Conservation (phyloP, 2,329 filamentous ascomycete genomes). For the Arachnomyces sp. region DNA sequence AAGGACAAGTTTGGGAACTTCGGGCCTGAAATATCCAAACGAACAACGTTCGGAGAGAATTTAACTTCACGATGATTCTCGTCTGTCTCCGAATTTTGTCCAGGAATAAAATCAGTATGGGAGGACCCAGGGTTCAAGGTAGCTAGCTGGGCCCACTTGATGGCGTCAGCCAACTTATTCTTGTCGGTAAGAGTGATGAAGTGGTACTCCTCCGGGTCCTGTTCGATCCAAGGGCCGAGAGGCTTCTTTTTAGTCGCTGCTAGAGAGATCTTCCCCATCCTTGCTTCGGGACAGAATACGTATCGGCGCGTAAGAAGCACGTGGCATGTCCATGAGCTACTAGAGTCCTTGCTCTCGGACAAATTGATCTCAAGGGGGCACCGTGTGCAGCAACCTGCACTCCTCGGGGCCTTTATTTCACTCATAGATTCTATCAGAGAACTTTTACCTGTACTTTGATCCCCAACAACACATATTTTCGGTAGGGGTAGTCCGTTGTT, state of each 20-base stretch:
- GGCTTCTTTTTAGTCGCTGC: slow-evolving; percentile 44
- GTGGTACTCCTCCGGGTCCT: slow-evolving; percentile 37
- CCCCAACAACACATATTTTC: slow-evolving; percentile 73
- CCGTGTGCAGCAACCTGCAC: slow-evolving; percentile 65
- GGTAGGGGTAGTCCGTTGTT: slow-evolving; percentile 60
- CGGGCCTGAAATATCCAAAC: slow-evolving; percentile 65
- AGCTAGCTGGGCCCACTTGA: slow-evolving; percentile 69
- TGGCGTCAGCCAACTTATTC: slow-evolving; percentile 54
- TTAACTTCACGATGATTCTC: slow-evolving; percentile 42
- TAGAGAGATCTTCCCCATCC: slow-evolving; percentile 27
- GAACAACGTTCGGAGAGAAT: slow-evolving; percentile 75
- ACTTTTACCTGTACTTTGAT: slow-evolving; percentile 78
- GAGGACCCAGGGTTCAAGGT: slow-evolving; percentile 59
- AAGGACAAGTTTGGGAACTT: slow-evolving; percentile 67
- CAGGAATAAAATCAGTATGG: slow-evolving; percentile 48
- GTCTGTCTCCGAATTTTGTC: slow-evolving; percentile 31
- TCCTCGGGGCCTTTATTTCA: slow-evolving; percentile 63
- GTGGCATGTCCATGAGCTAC: slow-evolving; percentile 53
- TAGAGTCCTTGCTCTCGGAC: slow-evolving; percentile 41
- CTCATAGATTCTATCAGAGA: slow-evolving; percentile 54
- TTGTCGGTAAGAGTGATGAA: slow-evolving; percentile 60
- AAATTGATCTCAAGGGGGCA: slow-evolving; percentile 75
- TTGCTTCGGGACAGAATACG: slow-evolving; percentile 35
- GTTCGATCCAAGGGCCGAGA: slow-evolving; percentile 59
- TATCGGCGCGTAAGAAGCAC: slow-evolving; percentile 62